Evolutionary conservation across 306 rosid species (phyloP), one percentile per base, ranked within the genome.

Genomic region (Boehmeria nivea): DNA sequence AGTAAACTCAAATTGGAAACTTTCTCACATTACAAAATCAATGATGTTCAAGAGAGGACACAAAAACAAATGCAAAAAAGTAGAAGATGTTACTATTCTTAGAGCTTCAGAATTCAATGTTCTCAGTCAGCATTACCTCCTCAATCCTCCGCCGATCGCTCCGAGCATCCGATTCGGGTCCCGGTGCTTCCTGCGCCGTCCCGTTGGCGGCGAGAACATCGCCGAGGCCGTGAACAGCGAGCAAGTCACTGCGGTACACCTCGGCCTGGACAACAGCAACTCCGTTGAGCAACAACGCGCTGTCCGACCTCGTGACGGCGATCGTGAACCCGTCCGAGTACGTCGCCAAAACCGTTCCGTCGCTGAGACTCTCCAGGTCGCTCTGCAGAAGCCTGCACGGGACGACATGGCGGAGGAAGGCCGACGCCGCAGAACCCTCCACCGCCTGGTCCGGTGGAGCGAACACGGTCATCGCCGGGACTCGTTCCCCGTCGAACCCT

Each of bases 181-280:
- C 25, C 15, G 67, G 8, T 2, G 1, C n/a, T n/a, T n/a, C n/a
- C n/a, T n/a, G n/a, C n/a, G n/a, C 54, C 20, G 47, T 1, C 12
- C 27, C 0, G 68, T 5, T 3, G 2, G 69, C 42, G 23, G 24
- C 47, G 6, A 81, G 73, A 68, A 58, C 65, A 57, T 79, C 83
- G 17, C 65, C 70, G 2, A 90, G 81, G 36, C 95, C 95, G 27
- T 90, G 97, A 74, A 86, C 78, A 4, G 73, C 91, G 0, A 90
- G 47, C 57, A 60, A 64, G 9, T 82, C 86, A 17, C 76, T 66
- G 68, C 47, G 51, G 56, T 75, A 74, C 26, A 80, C 36, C 62
- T 84, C 68, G 0, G 90, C 81, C 49, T 43, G 60, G 74, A 74
- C 63, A 23, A 90, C 83, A 19, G 82, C 77, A 1, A 62, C 81